A percentile compares a stretch with the other conserved stretches of the same genome.
phyloP scores from a whole-genome alignment of 305 asterid species.

The Rubia peregrina region DNA sequence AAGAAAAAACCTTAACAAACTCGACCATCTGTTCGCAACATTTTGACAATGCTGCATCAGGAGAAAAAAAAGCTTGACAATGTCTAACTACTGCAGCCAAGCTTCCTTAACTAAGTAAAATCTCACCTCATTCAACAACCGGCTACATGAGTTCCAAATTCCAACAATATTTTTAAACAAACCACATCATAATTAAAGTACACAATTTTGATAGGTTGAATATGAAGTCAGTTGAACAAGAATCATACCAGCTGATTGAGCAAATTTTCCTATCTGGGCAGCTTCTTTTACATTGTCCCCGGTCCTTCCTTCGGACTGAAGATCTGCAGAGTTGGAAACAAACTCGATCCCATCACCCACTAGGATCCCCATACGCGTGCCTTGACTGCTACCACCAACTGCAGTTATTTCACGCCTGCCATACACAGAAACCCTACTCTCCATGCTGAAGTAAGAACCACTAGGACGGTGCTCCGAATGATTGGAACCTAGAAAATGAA shows the following conservation, averaged over 20 bases:
- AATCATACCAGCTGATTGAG: too few relatives aligned
- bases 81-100: too few relatives aligned
- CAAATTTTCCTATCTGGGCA: too few relatives aligned
- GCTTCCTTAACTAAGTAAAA: too few relatives aligned
- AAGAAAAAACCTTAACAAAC: too few relatives aligned
- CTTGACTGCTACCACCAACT: background rate
- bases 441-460: background rate
- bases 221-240: background rate
- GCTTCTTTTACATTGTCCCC: too few relatives aligned
- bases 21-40: too few relatives aligned
- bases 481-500: background rate
- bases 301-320: too few relatives aligned
- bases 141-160: too few relatives aligned
- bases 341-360: background rate
- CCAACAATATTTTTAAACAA: background rate
- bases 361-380: background rate
- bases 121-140: too few relatives aligned
- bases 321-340: background rate
- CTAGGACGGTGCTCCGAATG: background rate
- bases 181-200: background rate
- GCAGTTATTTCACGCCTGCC: background rate
- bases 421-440: background rate
- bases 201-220: background rate
- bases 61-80: too few relatives aligned
- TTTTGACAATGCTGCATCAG: too few relatives aligned